Conservation (phyloP, 805 yeast species). For the Yamadazyma nakazawae region DNA sequence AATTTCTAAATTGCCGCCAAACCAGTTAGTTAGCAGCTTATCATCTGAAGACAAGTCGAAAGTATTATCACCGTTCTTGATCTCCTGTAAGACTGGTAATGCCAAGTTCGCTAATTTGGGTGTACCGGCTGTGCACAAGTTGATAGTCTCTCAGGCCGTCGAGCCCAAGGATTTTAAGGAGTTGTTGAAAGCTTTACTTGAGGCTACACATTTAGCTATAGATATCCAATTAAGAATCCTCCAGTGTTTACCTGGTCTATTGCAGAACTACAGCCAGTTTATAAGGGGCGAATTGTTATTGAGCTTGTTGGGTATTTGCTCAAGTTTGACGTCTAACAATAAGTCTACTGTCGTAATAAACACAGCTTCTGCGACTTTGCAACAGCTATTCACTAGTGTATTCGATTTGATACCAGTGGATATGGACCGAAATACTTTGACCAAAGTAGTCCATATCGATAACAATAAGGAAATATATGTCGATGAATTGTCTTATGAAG, state of each 20-base stretch:
- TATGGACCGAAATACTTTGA: constrained; percentile 20
- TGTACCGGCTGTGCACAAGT: constrained; percentile 63
- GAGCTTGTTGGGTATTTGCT: constrained; percentile 63
- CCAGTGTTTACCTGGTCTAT: constrained; percentile 75
- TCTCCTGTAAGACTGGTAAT: constrained; percentile 72
- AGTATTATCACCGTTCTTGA: constrained; percentile 54
- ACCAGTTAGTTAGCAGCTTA: constrained; percentile 4
- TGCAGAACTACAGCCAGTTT: constrained; percentile 56
- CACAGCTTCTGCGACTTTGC: constrained; percentile 91
- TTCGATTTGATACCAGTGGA: constrained; percentile 59
- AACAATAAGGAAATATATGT: constrained; percentile 43
- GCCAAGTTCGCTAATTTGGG: constrained; percentile 71
- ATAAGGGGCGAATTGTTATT: constrained; percentile 56
- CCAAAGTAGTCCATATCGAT: constrained; percentile 27
- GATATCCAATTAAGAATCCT: constrained; percentile 85
- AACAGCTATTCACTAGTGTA: constrained; percentile 74
- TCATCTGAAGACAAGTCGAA: constrained; percentile 11
- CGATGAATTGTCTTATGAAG: constrained; percentile 60
- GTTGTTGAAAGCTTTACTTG: constrained; percentile 64
- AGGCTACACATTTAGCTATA: constrained; percentile 69
- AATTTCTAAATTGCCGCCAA: constrained; percentile 10
- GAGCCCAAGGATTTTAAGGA: constrained; percentile 50
- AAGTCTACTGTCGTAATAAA: constrained; percentile 76
- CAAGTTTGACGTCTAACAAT: constrained; percentile 64
- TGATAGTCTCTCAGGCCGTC: constrained; percentile 54